Base-by-base conservation (phyloP, 805 yeast genomes). In the Candida pini region DNA sequence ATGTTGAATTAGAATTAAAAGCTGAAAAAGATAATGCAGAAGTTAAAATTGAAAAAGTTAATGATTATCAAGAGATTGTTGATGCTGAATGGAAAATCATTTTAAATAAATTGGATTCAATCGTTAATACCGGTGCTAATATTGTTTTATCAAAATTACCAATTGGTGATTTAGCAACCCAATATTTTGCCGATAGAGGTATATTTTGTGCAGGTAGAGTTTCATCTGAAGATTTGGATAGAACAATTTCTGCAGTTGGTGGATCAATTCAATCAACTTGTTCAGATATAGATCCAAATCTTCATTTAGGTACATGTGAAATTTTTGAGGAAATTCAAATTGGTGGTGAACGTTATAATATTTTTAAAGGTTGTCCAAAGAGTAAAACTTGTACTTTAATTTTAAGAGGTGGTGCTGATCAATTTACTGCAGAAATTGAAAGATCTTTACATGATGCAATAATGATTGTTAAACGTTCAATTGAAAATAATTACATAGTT, bases 61-160 rank as follows among this genome's bases (percentile, higher is more conserved):
- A 76, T 39, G 97, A 90, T 51, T 92, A 92, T 63, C 98, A 92
- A 67, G 87, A 81, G 22, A 82, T 92, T 38, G 98, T 92, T 14
- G 97, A 92, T 62, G 98, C 98, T n/a, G 98, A 92, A 63, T 92
- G 98, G 97, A 77, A 85, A 58, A 83, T 92, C 47, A 92, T 92
- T 46, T 71, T 84, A 51, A 74, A 81, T 55, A 92, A 92, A 64
- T 73, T 92, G 47, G 82, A 85, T 53, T 81, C 86, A 34, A 82
- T 92, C 45, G 81, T 77, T 49, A 71, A 69, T 18, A 72, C 95
- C 3, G 97, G 97, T 18, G 96, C 96, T 22, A 80, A 86, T 54
- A 86, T 92, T 37, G 96, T 92, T 27, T 73, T 92, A 41, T 89
- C 97, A 13, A 88, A 88, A 58, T 70, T 92, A 51, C 98, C 98